Evolutionary conservation across 2,329 filamentous ascomycete species (phyloP).

Genomic region (Aspergillus pseudoviridinutans): DNA sequence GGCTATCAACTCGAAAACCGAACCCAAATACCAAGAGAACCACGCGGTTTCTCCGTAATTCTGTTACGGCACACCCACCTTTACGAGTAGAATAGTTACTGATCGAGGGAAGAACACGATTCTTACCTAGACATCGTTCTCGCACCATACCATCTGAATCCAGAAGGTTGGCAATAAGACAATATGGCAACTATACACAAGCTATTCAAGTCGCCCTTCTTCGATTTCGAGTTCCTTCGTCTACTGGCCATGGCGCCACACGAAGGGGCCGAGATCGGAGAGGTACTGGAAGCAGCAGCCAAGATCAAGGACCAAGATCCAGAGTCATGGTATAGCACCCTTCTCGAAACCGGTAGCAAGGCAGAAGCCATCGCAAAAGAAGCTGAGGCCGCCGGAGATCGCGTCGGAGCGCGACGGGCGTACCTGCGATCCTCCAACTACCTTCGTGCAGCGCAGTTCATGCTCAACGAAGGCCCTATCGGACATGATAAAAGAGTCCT

Average conservation of each 20-base stretch:
- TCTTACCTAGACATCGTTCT: not conserved
- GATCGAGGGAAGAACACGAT: not conserved
- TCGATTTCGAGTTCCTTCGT: slow-evolving; percentile 44
- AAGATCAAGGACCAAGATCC: slow-evolving; percentile 39
- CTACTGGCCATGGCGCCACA: slow-evolving; percentile 36
- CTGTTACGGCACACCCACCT: not conserved
- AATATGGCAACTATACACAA: slow-evolving; percentile 23
- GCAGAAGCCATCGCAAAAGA: slow-evolving; percentile 36
- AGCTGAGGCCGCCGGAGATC: slow-evolving; percentile 26
- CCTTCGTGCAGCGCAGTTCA: slow-evolving; percentile 34
- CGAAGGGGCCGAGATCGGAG: slow-evolving; percentile 39
- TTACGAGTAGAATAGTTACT: not conserved
- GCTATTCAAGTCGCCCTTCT: slow-evolving; percentile 33
- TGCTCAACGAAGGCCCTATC: slow-evolving; percentile 18
- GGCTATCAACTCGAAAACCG: not conserved
- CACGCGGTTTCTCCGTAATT: not conserved
- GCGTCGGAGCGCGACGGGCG: slow-evolving; percentile 28
- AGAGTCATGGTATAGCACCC: slow-evolving; percentile 40
- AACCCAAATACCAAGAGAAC: not conserved
- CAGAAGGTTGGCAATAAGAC: too few species aligned
- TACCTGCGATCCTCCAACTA: slow-evolving; percentile 44
- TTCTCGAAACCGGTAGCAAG: slow-evolving; percentile 25
- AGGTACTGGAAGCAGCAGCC: slow-evolving; percentile 37
- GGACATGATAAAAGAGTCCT: slow-evolving; percentile 27
- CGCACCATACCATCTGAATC: too few species aligned